phyloP scores from a whole-genome alignment of 495 filamentous ascomycete genomes.

The Neurospora sp. region DNA sequence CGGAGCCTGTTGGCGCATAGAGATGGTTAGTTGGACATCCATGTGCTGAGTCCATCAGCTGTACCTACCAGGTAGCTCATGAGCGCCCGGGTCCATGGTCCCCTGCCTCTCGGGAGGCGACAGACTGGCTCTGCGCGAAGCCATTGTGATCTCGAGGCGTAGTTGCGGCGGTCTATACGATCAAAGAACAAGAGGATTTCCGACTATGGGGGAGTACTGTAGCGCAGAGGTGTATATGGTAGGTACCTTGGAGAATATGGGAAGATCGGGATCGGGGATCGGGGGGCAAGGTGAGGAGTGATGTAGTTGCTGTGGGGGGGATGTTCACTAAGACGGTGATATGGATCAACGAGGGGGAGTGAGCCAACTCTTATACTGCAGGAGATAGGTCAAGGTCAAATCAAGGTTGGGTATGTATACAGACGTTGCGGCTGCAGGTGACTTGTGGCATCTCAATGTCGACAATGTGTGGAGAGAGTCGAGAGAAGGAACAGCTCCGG shows the following conservation, averaged over 20 bases:
- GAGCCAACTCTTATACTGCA: background rate
- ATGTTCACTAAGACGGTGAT: background rate
- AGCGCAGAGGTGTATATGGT: background rate
- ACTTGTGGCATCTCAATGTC: background rate
- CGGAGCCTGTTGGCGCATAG: conserved; percentile 43
- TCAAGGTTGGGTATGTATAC: background rate
- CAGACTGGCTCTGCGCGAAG: conserved; percentile 34
- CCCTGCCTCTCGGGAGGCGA: conserved; percentile 55
- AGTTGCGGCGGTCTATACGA: background rate
- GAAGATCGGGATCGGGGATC: background rate
- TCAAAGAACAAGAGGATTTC: background rate
- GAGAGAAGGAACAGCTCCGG: background rate
- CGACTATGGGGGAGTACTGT: background rate
- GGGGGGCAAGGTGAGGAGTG: background rate
- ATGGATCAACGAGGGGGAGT: background rate
- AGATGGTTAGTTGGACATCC: conserved; percentile 5
- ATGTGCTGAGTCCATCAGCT: background rate
- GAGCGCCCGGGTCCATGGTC: conserved; percentile 70
- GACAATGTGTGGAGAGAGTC: background rate
- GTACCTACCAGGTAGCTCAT: conserved; percentile 57
- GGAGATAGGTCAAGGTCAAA: background rate
- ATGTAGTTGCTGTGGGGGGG: background rate
- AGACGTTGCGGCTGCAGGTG: background rate
- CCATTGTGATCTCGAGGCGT: conserved; percentile 9
- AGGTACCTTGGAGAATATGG: background rate